Evolutionary conservation across 164 flowering plant species (phyloP).

Genomic region (Liriodendron chinense): DNA sequence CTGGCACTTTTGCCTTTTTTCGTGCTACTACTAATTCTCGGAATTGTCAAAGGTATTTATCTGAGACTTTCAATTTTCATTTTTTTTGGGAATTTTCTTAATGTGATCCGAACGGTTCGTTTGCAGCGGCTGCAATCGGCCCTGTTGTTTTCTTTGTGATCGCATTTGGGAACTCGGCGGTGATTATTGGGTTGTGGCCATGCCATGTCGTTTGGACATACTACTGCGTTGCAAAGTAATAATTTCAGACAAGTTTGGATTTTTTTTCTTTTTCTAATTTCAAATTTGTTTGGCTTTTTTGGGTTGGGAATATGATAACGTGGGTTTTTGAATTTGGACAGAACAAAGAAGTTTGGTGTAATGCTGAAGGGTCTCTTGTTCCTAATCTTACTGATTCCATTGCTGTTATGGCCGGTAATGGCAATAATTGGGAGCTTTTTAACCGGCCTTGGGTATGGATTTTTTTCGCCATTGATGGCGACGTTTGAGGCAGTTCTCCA

Average conservation of each 20-base stretch:
- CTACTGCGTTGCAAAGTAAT: conserved; percentile 28
- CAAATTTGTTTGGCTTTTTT: background rate
- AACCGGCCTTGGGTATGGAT: conserved; percentile 21
- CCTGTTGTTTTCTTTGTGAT: conserved; percentile 24
- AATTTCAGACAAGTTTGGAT: background rate
- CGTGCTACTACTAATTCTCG: conserved; percentile 20
- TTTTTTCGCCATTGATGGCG: conserved; percentile 24
- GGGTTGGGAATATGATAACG: background rate
- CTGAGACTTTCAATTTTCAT: background rate
- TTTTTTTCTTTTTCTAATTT: background rate
- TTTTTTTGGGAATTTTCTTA: background rate
- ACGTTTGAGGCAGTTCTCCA: conserved; percentile 24
- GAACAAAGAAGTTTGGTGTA: conserved; percentile 23
- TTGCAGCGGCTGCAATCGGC: conserved; percentile 22
- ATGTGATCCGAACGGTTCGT: background rate
- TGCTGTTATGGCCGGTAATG: conserved; percentile 13
- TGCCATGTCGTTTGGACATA: conserved; percentile 25
- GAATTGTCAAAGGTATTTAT: conserved; percentile 17
- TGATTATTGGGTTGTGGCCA: conserved; percentile 28
- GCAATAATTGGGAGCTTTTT: conserved; percentile 18
- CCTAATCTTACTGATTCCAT: conserved; percentile 13
- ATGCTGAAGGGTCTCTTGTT: conserved; percentile 17
- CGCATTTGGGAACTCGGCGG: conserved; percentile 16
- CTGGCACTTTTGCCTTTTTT: conserved; percentile 17
- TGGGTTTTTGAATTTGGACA: background rate